phyloP scores from a whole-genome alignment of 805 yeast species.

The Metschnikowia hibisci region DNA sequence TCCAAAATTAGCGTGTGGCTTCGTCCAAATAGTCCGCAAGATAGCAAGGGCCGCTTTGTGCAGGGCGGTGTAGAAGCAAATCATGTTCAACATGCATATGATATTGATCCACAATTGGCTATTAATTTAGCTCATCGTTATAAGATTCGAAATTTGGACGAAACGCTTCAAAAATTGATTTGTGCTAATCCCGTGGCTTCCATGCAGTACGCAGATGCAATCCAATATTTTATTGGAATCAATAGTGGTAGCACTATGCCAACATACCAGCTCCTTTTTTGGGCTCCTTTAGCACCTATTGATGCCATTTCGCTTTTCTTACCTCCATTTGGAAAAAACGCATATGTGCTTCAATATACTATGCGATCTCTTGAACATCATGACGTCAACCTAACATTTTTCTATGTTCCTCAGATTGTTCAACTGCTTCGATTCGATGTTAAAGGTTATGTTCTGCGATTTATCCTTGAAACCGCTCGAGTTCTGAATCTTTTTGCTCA shows the following conservation, averaged over 20 bases:
- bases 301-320: slow-evolving; percentile 80
- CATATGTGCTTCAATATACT: slow-evolving; percentile 76
- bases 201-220: slow-evolving; percentile 52
- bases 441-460: slow-evolving; percentile 81
- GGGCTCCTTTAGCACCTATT: slow-evolving; percentile 77
- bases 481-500: slow-evolving; percentile 91
- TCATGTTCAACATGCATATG: slow-evolving; percentile 55
- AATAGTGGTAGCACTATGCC: slow-evolving; percentile 37
- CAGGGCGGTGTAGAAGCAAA: slow-evolving; percentile 32
- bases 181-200: slow-evolving; percentile 56
- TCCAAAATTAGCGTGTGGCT: slow-evolving; percentile 74
- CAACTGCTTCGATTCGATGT: slow-evolving; percentile 82
- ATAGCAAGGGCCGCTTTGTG: slow-evolving; percentile 36
- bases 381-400: slow-evolving; percentile 84
- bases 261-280: slow-evolving; percentile 48
- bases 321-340: slow-evolving; percentile 65
- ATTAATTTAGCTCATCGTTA: slow-evolving; percentile 63
- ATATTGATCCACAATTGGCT: slow-evolving; percentile 68
- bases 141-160: slow-evolving; percentile 38
- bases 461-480: slow-evolving; percentile 87
- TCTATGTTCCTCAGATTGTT: slow-evolving; percentile 97
- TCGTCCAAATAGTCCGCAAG: slow-evolving; percentile 49
- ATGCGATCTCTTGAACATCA: slow-evolving; percentile 86
- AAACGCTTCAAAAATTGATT: slow-evolving; percentile 44
- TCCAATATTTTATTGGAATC: slow-evolving; percentile 48